Evolutionary conservation across 228 moss, liverwort and hornwort species (phyloP).

Genomic region (Sphagnum magellanicum): DNA sequence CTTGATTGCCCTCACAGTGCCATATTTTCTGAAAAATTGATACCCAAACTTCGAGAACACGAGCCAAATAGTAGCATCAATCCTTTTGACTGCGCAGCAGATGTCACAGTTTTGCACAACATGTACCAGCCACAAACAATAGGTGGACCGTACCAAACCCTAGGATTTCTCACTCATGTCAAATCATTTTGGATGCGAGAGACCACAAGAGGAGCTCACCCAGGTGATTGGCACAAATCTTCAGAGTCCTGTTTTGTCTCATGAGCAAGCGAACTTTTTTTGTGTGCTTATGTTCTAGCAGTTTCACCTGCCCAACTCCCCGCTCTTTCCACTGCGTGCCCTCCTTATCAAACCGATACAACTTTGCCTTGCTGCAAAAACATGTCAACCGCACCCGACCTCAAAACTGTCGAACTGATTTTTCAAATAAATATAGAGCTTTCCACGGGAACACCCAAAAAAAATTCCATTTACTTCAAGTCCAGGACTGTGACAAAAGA

Average conservation of each 20-base stretch:
- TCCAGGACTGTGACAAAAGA: not conserved
- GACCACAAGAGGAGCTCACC: conserved; percentile 21
- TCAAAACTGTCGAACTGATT: no score
- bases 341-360: conserved; percentile 92
- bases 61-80: no score
- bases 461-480: no score
- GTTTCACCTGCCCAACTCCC: conserved; percentile 92
- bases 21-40: no score
- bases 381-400: not conserved
- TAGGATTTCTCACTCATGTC: not conserved
- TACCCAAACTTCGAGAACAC: no score
- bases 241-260: conserved; percentile 92
- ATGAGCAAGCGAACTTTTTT: conserved; percentile 86
- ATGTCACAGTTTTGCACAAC: no score
- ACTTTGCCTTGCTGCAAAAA: conserved; percentile 72
- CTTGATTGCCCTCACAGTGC: no score
- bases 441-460: no score
- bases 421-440: no score
- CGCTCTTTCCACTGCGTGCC: conserved; percentile 97
- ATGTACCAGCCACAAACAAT: no score
- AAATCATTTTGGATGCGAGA: not conserved
- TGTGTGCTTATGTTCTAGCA: conserved; percentile 71
- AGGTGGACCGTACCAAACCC: no score
- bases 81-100: no score
- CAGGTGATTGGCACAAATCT: conserved; percentile 92